phyloP scores from a whole-genome alignment of 176 grass and related monocot species.

The Eleusine indica region DNA sequence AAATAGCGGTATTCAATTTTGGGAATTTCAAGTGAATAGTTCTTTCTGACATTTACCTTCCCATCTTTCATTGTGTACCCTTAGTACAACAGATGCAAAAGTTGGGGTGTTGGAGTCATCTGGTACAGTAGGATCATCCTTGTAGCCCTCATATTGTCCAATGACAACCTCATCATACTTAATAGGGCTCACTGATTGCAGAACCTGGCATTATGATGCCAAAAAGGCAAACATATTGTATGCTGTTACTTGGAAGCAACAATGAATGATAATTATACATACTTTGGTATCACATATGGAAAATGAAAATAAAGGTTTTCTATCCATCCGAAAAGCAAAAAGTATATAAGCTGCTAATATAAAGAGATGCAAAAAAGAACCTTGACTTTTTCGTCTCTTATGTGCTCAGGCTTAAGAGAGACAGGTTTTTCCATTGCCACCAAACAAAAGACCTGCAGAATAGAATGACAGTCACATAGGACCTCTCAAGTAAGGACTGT shows the following conservation, averaged over 20 bases:
- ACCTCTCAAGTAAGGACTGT: constrained; percentile 4
- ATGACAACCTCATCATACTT: constrained; percentile 87
- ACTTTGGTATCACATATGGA: neutral
- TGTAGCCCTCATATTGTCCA: constrained; percentile 96
- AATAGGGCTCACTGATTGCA: constrained; percentile 90
- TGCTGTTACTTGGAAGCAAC: constrained; percentile 3
- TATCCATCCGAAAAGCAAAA: neutral
- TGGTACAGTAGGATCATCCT: constrained; percentile 90
- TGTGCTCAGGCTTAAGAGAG: constrained; percentile 94
- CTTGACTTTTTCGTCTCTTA: constrained; percentile 99
- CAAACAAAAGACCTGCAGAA: constrained; percentile 86
- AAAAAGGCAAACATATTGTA: constrained; percentile 7
- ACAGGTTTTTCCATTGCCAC: constrained; percentile 97
- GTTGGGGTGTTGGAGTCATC: constrained; percentile 91
- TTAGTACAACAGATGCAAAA: constrained; percentile 80
- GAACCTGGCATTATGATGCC: constrained; percentile 57
- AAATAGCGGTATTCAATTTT: neutral
- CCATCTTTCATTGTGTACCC: constrained; percentile 98
- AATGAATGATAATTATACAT: neutral
- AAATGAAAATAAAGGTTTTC: constrained; percentile 6
- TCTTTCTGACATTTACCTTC: constrained; percentile 62
- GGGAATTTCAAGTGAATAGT: neutral
- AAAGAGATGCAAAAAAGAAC: constrained; percentile 40
- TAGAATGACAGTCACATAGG: constrained; percentile 26
- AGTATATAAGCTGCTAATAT: constrained; percentile 22